Base-by-base conservation (phyloP, 257 asterid genomes). In the Anisodus tanguticus region DNA sequence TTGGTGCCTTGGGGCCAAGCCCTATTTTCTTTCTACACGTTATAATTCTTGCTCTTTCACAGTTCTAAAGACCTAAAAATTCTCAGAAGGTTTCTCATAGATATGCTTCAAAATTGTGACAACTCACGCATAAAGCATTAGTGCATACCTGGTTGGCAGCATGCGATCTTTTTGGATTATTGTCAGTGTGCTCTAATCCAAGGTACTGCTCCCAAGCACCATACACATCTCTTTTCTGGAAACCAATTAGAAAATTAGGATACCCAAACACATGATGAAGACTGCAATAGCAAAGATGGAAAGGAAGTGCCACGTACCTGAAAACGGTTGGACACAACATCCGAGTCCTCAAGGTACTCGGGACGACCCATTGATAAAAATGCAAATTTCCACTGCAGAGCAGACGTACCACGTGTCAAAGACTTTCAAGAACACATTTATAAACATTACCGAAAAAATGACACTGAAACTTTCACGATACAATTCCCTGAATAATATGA, bases 141-240 rank as follows among this genome's bases (percentile, higher is more conserved):
- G 35, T 5, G 17, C 80, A 41, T 86, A 91, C 94, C 94, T 93
- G 94, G 87, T 88, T 89, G 45, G 4, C 45, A 37, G 90, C 88
- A 87, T 88, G 88, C 13, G 93, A 88, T 84, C 93, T 87, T 81
- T 31, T 89, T 57, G 95, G 93, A 87, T 92, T 76, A 85, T 89
- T 87, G 86, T 93, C 95, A 82, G 93, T 55, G 86, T 90, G 97
- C 88, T 91, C 95, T 78, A 93, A 88, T 68, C 95, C 94, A 39
- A 91, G 91, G 91, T 90, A 90, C 82, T 89, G 92, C 70, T 89
- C 97, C 94, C 94, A 90, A 82, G 92, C 93, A 82, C 93, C 93
- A 85, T 89, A 90, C 35, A 91, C 91, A 87, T 90, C 92, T 16
- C 5, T 41, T 41, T 41, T 5, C 5, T 31, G 35, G 45, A 5